These are phyloP conservation scores for Pyrus bretschneideri DNA, from an alignment of 306 rosid species.

Conservation along the genomic window DNA sequence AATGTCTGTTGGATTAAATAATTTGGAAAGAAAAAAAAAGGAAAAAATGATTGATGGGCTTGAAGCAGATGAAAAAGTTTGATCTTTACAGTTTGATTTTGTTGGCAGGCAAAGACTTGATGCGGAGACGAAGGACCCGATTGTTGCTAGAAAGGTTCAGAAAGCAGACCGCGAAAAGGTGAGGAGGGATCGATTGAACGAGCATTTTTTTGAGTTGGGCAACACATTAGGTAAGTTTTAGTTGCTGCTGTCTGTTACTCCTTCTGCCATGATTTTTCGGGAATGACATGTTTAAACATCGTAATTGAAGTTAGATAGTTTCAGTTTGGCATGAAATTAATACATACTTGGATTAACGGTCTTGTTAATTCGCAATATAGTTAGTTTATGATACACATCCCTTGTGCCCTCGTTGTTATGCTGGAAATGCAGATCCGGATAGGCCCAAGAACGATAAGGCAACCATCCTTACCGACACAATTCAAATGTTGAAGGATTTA, in stretches of 20 bases:
- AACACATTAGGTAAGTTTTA: slow-evolving; percentile 50
- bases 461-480: slow-evolving; percentile 70
- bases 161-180: slow-evolving; percentile 94
- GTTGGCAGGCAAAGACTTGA: slow-evolving; percentile 44
- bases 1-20: background rate
- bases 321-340: background rate
- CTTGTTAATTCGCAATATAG: background rate
- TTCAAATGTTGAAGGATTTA: slow-evolving; percentile 70
- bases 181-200: slow-evolving; percentile 78
- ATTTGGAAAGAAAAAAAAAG: background rate
- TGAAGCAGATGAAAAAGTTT: background rate
- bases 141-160: slow-evolving; percentile 57
- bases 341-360: background rate
- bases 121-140: slow-evolving; percentile 50
- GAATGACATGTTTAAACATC: background rate
- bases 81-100: background rate
- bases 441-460: slow-evolving; percentile 95
- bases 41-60: background rate
- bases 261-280: background rate
- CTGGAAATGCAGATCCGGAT: slow-evolving; percentile 59
- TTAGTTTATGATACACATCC: background rate
- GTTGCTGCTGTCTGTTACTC: background rate
- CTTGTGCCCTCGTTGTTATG: background rate
- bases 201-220: slow-evolving; percentile 69
- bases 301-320: background rate